phyloP scores from a whole-genome alignment of 495 filamentous ascomycete genomes.

The Podospora fimiseda region DNA sequence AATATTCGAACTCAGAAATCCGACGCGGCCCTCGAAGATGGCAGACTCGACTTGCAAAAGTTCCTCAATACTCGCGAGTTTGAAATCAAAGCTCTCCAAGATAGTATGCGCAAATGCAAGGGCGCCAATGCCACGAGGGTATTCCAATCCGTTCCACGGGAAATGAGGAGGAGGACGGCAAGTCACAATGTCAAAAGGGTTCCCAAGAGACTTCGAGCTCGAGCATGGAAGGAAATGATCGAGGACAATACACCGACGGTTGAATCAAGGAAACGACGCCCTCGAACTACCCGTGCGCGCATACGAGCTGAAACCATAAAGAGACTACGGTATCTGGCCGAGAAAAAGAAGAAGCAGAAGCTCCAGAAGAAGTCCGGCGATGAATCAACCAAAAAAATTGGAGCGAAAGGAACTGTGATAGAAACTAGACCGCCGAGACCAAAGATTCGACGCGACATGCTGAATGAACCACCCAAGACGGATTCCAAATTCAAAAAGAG shows the following conservation, averaged over 20 bases:
- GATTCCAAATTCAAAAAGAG: constrained; percentile 75
- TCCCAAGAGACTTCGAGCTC: constrained; percentile 65
- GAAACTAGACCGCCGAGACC: constrained; percentile 45
- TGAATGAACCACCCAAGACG: constrained; percentile 59
- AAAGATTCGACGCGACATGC: constrained; percentile 62
- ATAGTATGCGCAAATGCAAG: constrained; percentile 68
- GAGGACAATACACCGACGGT: constrained; percentile 90
- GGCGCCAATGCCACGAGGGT: constrained; percentile 61
- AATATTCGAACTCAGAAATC: constrained; percentile 65
- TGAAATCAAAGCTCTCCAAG: constrained; percentile 79
- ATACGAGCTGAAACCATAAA: constrained; percentile 80
- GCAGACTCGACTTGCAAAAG: constrained; percentile 71
- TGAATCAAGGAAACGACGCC: constrained; percentile 62
- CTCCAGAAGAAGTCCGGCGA: constrained; percentile 29
- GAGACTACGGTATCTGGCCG: constrained; percentile 58
- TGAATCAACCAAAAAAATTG: not conserved
- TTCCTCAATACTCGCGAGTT: constrained; percentile 79
- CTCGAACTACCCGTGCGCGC: constrained; percentile 58
- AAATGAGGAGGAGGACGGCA: constrained; percentile 77
- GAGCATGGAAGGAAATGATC: constrained; percentile 74
- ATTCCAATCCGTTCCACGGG: constrained; percentile 83
- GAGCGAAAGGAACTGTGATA: constrained; percentile 19
- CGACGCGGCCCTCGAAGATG: constrained; percentile 66
- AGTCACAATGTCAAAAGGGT: constrained; percentile 92
- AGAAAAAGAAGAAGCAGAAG: constrained; percentile 50